A percentile compares a stretch with the other conserved stretches of the same genome.
Conservation (phyloP, 73 alveolate genomes). For the Tetrahymena elliotti region DNA sequence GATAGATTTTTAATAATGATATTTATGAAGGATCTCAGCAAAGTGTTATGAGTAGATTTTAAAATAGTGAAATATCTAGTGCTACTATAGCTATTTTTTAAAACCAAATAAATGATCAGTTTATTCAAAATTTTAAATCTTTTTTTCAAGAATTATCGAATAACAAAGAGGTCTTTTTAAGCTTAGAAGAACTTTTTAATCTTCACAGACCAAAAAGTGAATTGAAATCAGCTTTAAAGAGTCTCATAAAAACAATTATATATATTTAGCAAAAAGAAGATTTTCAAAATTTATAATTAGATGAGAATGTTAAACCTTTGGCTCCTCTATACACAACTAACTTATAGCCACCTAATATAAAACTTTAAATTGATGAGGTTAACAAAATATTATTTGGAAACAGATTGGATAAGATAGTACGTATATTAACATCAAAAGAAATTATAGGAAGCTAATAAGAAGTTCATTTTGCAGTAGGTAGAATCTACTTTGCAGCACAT, state of each 20-base stretch:
- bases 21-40: not conserved
- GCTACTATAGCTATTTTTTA: not conserved
- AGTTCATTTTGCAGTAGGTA: slow-evolving; percentile 31
- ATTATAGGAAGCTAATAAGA: slow-evolving; percentile 7
- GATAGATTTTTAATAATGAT: not conserved
- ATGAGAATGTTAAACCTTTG: not conserved
- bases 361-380: not conserved
- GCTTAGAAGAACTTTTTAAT: not conserved
- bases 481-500: slow-evolving; percentile 39
- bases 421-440: not conserved
- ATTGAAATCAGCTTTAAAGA: not conserved
- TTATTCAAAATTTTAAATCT: not conserved
- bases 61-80: not conserved
- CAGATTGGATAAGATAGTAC: not conserved
- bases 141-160: not conserved
- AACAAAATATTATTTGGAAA: not conserved
- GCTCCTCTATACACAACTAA: not conserved
- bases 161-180: not conserved
- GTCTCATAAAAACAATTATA: not conserved
- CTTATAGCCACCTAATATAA: not conserved
- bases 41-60: not conserved
- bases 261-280: not conserved
- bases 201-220: not conserved
- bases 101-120: not conserved
- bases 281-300: not conserved